Evolutionary conservation across 805 yeast species (phyloP), one percentile per base, ranked within the genome.

Genomic region (Pichia cabralensis): DNA sequence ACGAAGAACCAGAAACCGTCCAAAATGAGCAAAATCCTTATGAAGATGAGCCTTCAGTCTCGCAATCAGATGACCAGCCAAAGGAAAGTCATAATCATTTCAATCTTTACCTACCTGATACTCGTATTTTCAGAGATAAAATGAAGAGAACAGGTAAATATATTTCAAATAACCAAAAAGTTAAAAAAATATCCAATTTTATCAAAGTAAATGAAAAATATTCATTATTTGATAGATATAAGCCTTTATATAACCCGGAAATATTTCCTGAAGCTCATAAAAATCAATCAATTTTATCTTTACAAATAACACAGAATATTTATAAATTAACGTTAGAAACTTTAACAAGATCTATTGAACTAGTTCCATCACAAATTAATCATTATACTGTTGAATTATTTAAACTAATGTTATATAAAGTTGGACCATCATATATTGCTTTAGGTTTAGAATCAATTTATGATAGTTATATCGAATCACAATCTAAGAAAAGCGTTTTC

Each of bases 271-370:
- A 26, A 17, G 28, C 17, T 26, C 45, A 49, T 18, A 42, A 39
- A 17, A 38, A 34, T 4, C 42, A 37, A 20, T 21, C 24, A 15
- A 14, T 43, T 12, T 42, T 69, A 29, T 62, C 65, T 21, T 50
- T 78, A 6, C 46, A 58, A 12, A 59, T 64, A 18, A 75, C 82
- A 3, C 88, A 83, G 43, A 60, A 65, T 3, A 69, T 83, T 37
- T 60, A 85, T 26, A 77, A 76, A 44, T 71, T 81, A 13, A 69
- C 78, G 7, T 79, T 84, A 23, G 96, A 86, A 56, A 69, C 88
- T 1, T 63, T 85, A 5, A 79, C 88, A 3, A 65, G 96, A 50
- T 64, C 80, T 4, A 67, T 83, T 47, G 95, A 85, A 51, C 61
- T 84, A 25, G 66, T 76, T 0, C 83, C 89, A 1, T 60, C 61